Conservation (phyloP, 805 yeast genomes). For the Candida manassasensis region DNA sequence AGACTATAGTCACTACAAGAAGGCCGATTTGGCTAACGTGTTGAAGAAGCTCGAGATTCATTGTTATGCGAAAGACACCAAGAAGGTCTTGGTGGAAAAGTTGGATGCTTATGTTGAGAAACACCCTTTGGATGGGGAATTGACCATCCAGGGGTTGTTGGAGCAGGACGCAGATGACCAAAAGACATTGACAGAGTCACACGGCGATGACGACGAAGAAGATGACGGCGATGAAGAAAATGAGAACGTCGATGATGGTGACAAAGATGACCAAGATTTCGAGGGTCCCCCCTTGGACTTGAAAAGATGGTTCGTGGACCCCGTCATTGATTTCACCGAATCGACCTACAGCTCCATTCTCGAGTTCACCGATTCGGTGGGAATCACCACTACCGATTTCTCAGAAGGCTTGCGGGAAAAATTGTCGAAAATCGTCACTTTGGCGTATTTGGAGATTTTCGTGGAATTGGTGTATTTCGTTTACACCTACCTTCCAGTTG, state of each 20-base stretch:
- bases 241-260: constrained; percentile 25
- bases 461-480: constrained; percentile 29
- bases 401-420: constrained; percentile 36
- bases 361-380: constrained; percentile 31
- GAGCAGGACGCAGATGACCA: constrained; percentile 20
- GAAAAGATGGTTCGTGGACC: constrained; percentile 35
- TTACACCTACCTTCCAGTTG: constrained; percentile 31
- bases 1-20: constrained; percentile 30
- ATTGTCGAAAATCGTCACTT: constrained; percentile 32
- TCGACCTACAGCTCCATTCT: constrained; percentile 18
- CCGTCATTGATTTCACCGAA: constrained; percentile 30
- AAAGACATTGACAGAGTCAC: constrained; percentile 17
- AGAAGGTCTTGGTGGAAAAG: constrained; percentile 36
- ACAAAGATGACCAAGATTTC: constrained; percentile 32
- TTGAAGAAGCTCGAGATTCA: constrained; percentile 32
- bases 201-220: constrained; percentile 19
- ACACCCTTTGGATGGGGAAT: constrained; percentile 22
- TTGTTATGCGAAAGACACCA: constrained; percentile 36
- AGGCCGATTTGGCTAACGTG: constrained; percentile 36
- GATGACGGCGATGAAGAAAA: constrained; percentile 21
- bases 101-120: constrained; percentile 25
- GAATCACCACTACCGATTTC: constrained; percentile 30
- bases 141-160: constrained; percentile 14
- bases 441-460: constrained; percentile 27
- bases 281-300: constrained; percentile 37